A percentile compares a stretch with the other conserved stretches of the same genome.
These are phyloP conservation scores for Cyberlindnera saturnus DNA, from an alignment of 805 yeast genomes.

Conservation along the genomic window DNA sequence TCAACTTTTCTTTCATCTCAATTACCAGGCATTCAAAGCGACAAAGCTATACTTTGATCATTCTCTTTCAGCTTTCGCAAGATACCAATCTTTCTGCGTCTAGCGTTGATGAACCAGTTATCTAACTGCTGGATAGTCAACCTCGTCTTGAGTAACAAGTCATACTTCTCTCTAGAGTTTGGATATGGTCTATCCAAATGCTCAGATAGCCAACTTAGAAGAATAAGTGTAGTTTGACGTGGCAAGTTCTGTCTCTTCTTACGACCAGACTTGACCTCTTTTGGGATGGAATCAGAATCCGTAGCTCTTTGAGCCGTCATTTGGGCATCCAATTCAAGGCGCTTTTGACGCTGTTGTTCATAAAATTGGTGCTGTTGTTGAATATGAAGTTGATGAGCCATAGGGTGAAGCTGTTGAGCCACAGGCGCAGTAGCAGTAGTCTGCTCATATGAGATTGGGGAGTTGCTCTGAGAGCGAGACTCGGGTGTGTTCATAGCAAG, in stretches of 20 bases:
- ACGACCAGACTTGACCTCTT: constrained; percentile 7
- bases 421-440: background rate
- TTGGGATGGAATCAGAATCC: background rate
- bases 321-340: background rate
- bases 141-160: constrained; percentile 64
- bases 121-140: constrained; percentile 74
- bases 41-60: constrained; percentile 22
- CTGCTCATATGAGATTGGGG: constrained; percentile 1
- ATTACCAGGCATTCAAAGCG: constrained; percentile 8
- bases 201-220: constrained; percentile 66
- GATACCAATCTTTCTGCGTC: constrained; percentile 57
- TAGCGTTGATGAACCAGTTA: constrained; percentile 86
- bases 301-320: background rate
- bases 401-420: background rate
- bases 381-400: background rate
- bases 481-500: constrained; percentile 8
- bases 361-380: background rate
- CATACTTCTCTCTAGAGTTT: constrained; percentile 68
- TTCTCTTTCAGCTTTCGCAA: constrained; percentile 21
- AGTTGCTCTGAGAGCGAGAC: constrained; percentile 10
- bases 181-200: constrained; percentile 83
- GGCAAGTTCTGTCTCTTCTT: constrained; percentile 70
- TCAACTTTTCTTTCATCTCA: no score
- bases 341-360: background rate
- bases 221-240: constrained; percentile 63